Evolutionary conservation across 139 green algal species (phyloP).

Genomic region (Edaphochlamys debaryana): DNA sequence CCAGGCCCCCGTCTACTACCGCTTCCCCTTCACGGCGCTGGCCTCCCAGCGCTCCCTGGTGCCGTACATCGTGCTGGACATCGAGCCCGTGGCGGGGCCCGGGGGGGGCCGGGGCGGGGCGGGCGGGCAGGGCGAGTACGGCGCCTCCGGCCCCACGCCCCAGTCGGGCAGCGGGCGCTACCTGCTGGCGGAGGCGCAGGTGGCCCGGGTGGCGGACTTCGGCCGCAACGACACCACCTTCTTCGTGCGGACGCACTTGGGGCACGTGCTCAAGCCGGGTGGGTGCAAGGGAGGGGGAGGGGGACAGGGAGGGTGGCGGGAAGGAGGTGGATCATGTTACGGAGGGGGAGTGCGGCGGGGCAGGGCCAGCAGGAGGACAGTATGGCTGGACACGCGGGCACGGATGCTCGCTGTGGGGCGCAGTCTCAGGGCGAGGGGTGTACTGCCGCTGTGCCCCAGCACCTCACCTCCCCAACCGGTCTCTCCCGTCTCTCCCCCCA

Average conservation of each 20-base stretch:
- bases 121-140: neutral
- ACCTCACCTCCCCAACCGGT: neutral
- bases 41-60: slow-evolving; percentile 55
- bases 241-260: slow-evolving; percentile 85
- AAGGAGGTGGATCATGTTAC: neutral
- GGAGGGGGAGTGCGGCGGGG: no score
- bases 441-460: no score
- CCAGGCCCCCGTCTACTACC: slow-evolving; percentile 84
- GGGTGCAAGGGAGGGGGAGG: neutral
- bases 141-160: neutral
- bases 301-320: neutral
- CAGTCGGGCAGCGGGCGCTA: neutral
- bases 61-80: slow-evolving; percentile 94
- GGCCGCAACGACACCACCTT: slow-evolving; percentile 90
- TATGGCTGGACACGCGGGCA: neutral
- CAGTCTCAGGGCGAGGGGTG: no score
- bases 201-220: slow-evolving; percentile 90
- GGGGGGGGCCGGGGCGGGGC: neutral
- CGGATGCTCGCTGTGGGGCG: no score
- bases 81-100: slow-evolving; percentile 69
- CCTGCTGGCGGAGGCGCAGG: slow-evolving; percentile 60
- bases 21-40: slow-evolving; percentile 74
- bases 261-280: slow-evolving; percentile 84
- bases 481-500: slow-evolving; percentile 6
- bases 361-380: no score